A percentile compares a stretch with the other conserved stretches of the same genome.
phyloP scores from a whole-genome alignment of 2,329 filamentous ascomycete species.

The Hypomyces rosellus region DNA sequence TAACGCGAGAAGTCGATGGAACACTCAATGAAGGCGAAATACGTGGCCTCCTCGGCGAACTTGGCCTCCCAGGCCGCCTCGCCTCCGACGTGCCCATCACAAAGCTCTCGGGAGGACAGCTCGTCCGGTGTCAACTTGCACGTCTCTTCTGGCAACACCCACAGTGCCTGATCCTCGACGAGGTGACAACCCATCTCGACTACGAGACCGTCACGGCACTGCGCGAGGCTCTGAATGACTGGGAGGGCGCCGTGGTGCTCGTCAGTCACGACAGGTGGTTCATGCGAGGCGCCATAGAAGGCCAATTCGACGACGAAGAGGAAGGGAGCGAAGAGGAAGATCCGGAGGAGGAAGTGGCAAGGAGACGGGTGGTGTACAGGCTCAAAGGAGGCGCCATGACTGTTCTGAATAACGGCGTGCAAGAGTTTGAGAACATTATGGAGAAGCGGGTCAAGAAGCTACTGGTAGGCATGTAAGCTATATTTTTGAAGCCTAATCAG shows the following conservation, averaged over 20 bases:
- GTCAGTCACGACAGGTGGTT: conserved; percentile 82
- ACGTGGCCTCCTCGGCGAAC: conserved; percentile 57
- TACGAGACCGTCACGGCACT: conserved; percentile 73
- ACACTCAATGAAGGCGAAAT: conserved; percentile 59
- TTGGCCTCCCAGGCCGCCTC: conserved; percentile 64
- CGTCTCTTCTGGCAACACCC: conserved; percentile 62
- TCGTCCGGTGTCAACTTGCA: conserved; percentile 60
- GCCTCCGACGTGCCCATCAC: conserved; percentile 67
- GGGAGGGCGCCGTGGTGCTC: conserved; percentile 68
- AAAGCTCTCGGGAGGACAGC: conserved; percentile 74
- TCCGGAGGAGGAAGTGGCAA: conserved; percentile 37
- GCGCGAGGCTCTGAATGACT: conserved; percentile 57
- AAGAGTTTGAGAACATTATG: conserved; percentile 58
- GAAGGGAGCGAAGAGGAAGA: conserved; percentile 28
- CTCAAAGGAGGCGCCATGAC: conserved; percentile 52
- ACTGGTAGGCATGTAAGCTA: conserved; percentile 15
- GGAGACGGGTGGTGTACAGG: conserved; percentile 53
- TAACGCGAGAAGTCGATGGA: conserved; percentile 49
- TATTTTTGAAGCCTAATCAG: not conserved
- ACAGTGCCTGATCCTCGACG: conserved; percentile 70
- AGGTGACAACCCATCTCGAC: conserved; percentile 80
- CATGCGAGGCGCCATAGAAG: conserved; percentile 59
- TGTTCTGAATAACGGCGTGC: conserved; percentile 52
- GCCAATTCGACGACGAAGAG: conserved; percentile 31
- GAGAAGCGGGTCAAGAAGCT: conserved; percentile 51